Conservation (phyloP, 1,284 basidiomycete genomes). For the Sporisorium graminicola region DNA sequence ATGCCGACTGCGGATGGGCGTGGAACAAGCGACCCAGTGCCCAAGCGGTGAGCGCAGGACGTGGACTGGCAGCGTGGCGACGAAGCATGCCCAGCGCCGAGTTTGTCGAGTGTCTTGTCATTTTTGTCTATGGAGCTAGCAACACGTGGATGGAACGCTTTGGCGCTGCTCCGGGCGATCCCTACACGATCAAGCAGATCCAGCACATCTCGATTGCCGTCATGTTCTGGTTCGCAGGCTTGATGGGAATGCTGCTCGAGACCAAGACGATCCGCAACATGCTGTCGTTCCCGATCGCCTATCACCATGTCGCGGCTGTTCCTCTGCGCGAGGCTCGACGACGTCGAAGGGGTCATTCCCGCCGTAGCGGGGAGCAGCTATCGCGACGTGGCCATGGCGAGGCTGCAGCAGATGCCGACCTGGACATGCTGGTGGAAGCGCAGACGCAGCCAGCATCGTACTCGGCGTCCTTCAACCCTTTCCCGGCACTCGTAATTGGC, state of each 20-base stretch:
- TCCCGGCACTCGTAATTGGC: constrained; percentile 83
- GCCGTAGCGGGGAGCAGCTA: neutral
- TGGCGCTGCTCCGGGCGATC: constrained; percentile 82
- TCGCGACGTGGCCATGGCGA: neutral
- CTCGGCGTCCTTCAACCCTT: constrained; percentile 87
- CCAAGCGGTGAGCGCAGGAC: neutral
- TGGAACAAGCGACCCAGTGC: constrained; percentile 78
- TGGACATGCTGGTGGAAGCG: constrained; percentile 41
- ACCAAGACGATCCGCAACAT: constrained; percentile 72
- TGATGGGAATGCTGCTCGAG: constrained; percentile 90
- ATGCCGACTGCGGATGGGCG: constrained; percentile 90
- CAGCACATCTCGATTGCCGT: constrained; percentile 94
- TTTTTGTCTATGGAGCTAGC: constrained; percentile 88
- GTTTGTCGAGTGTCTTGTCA: constrained; percentile 86
- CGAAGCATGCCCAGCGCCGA: constrained; percentile 75
- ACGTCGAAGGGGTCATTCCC: constrained; percentile 10
- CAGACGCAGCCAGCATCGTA: constrained; percentile 72
- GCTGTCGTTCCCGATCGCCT: constrained; percentile 53
- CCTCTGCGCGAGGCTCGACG: constrained; percentile 26
- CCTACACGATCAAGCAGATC: constrained; percentile 90
- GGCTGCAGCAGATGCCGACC: constrained; percentile 18
- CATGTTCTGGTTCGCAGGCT: constrained; percentile 96
- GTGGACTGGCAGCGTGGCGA: constrained; percentile 36
- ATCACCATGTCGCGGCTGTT: constrained; percentile 25
- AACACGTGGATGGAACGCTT: constrained; percentile 98